These are phyloP conservation scores for Eutrema salsugineum DNA, from an alignment of 441 rosid species.

Conservation along the genomic window DNA sequence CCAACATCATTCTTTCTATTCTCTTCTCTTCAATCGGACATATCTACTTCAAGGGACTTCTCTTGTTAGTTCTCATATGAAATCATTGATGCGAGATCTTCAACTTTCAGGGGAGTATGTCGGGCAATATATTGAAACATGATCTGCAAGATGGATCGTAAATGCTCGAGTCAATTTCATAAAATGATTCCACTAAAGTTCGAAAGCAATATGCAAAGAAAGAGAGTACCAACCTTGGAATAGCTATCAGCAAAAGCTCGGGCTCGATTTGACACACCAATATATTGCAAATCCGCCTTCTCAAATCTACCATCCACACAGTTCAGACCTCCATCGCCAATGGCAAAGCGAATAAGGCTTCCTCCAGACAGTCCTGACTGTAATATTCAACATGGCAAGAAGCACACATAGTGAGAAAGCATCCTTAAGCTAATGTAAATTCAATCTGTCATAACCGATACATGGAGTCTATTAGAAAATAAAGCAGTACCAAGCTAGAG, in stretches of 20 bases:
- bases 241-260: slow-evolving; percentile 93
- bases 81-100: slow-evolving; percentile 60
- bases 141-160: slow-evolving; percentile 47
- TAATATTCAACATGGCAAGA: slow-evolving; percentile 22
- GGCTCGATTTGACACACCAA: slow-evolving; percentile 62
- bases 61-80: slow-evolving; percentile 50
- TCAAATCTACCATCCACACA: slow-evolving; percentile 79
- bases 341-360: slow-evolving; percentile 67
- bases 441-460: neutral
- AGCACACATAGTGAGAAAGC: neutral
- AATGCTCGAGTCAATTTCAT: neutral
- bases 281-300: slow-evolving; percentile 73
- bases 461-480: neutral
- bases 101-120: slow-evolving; percentile 70
- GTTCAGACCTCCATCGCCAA: slow-evolving; percentile 69
- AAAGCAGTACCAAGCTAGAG: neutral
- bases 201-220: neutral
- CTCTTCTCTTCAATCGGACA: slow-evolving; percentile 47
- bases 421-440: neutral
- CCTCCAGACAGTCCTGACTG: slow-evolving; percentile 67
- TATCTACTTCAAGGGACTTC: slow-evolving; percentile 55
- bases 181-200: neutral
- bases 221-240: slow-evolving; percentile 64
- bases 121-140: slow-evolving; percentile 76
- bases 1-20: neutral